A percentile compares a stretch with the other conserved stretches of the same genome.
These are phyloP conservation scores for Candida sp. DNA, from an alignment of 1,139 yeast genomes.

Conservation along the genomic window DNA sequence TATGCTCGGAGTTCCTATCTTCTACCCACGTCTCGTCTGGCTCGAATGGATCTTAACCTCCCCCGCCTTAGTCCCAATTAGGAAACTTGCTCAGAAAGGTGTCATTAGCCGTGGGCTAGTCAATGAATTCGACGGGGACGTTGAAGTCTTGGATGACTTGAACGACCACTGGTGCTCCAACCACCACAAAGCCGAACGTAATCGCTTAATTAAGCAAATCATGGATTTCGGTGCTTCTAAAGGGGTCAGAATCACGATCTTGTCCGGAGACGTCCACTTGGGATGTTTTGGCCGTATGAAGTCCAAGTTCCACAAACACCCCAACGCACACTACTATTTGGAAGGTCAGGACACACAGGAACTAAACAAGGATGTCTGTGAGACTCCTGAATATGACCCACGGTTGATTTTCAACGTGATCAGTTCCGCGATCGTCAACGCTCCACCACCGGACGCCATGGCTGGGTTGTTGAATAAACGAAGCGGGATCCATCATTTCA, in stretches of 20 bases:
- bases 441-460: constrained; percentile 93
- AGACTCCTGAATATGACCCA: constrained; percentile 68
- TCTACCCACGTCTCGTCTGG: constrained; percentile 94
- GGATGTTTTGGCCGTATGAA: constrained; percentile 83
- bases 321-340: constrained; percentile 30
- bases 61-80: constrained; percentile 63
- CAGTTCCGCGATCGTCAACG: constrained; percentile 88
- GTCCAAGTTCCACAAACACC: constrained; percentile 57
- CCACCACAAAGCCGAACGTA: constrained; percentile 81
- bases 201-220: constrained; percentile 57
- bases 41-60: constrained; percentile 76
- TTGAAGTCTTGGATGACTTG: constrained; percentile 89
- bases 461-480: constrained; percentile 70
- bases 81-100: constrained; percentile 71
- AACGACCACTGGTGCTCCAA: constrained; percentile 97
- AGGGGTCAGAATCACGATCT: constrained; percentile 77
- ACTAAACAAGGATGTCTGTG: constrained; percentile 41
- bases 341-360: constrained; percentile 30
- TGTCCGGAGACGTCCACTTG: constrained; percentile 94
- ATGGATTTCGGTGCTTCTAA: constrained; percentile 65
- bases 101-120: constrained; percentile 70
- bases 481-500: constrained; percentile 70
- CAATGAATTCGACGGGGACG: constrained; percentile 90
- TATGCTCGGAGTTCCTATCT: constrained; percentile 92
- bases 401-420: constrained; percentile 82